Percentiles rank a stretch among this genome's conserved stretches.
Evolutionary conservation across 139 green algal genomes (phyloP).

Genomic region (Micromonas commoda): DNA sequence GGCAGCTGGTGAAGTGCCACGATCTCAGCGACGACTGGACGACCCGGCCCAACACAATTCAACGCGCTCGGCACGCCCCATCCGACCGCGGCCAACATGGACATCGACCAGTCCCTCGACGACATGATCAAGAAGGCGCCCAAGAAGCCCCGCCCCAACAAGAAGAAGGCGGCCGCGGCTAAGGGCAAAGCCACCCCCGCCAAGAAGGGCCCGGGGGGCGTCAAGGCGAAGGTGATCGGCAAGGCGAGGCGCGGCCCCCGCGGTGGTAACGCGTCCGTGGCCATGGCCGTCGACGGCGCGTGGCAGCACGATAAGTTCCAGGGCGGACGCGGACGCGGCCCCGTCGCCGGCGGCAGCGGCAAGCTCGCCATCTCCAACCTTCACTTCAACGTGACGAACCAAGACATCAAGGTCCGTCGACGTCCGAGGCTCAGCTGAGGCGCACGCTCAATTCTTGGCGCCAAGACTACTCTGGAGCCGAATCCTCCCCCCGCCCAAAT

Average conservation of each 20-base stretch:
- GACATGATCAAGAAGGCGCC: slow-evolving; percentile 14
- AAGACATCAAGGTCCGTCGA: slow-evolving; percentile 44
- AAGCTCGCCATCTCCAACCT: slow-evolving; percentile 48
- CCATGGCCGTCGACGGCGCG: slow-evolving; percentile 24
- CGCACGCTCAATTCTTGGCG: not conserved
- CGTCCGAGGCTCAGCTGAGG: not conserved
- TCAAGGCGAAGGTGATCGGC: not conserved
- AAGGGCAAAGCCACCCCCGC: not conserved
- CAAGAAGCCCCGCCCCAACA: not conserved
- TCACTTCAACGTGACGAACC: slow-evolving; percentile 43
- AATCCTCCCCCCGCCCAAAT: too few relatives aligned
- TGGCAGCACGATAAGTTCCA: slow-evolving; percentile 35
- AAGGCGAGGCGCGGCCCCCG: not conserved
- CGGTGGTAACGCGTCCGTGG: slow-evolving; percentile 10
- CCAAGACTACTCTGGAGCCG: too few relatives aligned
- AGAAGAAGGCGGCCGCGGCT: not conserved
- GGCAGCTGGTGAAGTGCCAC: too few relatives aligned
- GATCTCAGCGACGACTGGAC: too few relatives aligned
- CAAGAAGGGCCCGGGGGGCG: not conserved
- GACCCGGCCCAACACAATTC: too few relatives aligned
- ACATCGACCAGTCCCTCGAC: slow-evolving; percentile 19
- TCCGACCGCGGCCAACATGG: not conserved
- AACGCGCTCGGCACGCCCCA: not conserved
- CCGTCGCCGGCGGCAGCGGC: slow-evolving; percentile 29
- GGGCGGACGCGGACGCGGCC: not conserved